phyloP scores from a whole-genome alignment of 805 yeast species.

The Wickerhamia fluorescens region DNA sequence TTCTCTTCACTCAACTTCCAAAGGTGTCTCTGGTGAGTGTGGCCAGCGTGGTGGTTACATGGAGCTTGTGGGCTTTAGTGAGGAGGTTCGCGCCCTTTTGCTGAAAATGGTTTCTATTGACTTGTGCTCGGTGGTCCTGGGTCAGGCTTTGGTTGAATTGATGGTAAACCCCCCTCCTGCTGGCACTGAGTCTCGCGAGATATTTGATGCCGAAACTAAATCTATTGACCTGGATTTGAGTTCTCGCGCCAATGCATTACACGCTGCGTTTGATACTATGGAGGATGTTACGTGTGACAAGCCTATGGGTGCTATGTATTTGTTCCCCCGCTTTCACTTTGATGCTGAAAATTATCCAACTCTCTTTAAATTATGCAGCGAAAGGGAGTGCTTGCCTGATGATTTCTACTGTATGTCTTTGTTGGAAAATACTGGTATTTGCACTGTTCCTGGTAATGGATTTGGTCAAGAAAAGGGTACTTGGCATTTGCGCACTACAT shows the following conservation, averaged over 20 bases:
- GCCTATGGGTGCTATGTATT: conserved; percentile 97
- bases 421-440: conserved; percentile 84
- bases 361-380: conserved; percentile 56
- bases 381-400: conserved; percentile 58
- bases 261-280: conserved; percentile 65
- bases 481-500: conserved; percentile 91
- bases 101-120: conserved; percentile 86
- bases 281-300: conserved; percentile 79
- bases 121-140: conserved; percentile 89
- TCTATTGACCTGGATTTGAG: conserved; percentile 57
- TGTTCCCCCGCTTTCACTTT: conserved; percentile 74
- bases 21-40: conserved; percentile 97
- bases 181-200: conserved; percentile 70
- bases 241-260: conserved; percentile 57
- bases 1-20: conserved; percentile 94
- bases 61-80: conserved; percentile 80
- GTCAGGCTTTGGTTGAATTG: conserved; percentile 87
- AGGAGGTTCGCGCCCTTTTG: conserved; percentile 62
- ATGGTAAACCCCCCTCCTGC: conserved; percentile 86
- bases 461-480: conserved; percentile 91
- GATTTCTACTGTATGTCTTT: conserved; percentile 83
- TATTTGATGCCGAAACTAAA: conserved; percentile 55
- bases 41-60: conserved; percentile 99
- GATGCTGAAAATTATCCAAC: conserved; percentile 40
- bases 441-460: conserved; percentile 97